Percentiles rank a stretch among this genome's conserved stretches.
Evolutionary conservation across 495 filamentous ascomycete genomes (phyloP).

Genomic region (Penicillium malachiteum): DNA sequence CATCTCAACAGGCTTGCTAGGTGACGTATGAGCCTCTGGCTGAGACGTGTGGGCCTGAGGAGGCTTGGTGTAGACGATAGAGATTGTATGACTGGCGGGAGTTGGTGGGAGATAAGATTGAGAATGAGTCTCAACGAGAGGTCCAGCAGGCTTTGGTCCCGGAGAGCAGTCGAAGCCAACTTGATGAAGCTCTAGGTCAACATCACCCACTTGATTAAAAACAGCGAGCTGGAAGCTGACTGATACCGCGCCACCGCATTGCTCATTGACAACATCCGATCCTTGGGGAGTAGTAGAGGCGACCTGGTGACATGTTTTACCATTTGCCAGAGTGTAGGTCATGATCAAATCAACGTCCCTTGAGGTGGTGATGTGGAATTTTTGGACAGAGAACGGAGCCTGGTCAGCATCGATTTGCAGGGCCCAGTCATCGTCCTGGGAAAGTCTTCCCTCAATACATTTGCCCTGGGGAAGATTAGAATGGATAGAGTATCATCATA

Average conservation of each 20-base stretch:
- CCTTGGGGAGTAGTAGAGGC: constrained; percentile 60
- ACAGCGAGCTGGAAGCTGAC: constrained; percentile 72
- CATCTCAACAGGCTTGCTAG: constrained; percentile 14
- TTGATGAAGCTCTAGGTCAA: constrained; percentile 69
- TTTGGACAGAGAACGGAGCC: constrained; percentile 69
- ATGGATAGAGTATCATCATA: not conserved
- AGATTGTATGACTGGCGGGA: not conserved
- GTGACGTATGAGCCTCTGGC: not conserved
- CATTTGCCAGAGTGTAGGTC: constrained; percentile 79
- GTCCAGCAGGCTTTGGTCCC: constrained; percentile 25
- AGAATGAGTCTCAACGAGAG: not conserved
- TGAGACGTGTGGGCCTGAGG: too few species aligned
- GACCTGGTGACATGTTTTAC: constrained; percentile 74
- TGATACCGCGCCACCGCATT: constrained; percentile 84
- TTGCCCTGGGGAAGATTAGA: constrained; percentile 42
- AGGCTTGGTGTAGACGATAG: too few species aligned
- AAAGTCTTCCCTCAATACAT: constrained; percentile 63
- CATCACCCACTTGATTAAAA: constrained; percentile 51
- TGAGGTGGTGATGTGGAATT: constrained; percentile 69
- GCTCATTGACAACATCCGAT: constrained; percentile 69
- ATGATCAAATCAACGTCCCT: constrained; percentile 74
- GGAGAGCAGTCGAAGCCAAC: constrained; percentile 78
- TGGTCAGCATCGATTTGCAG: constrained; percentile 49
- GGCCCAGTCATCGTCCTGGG: constrained; percentile 36
- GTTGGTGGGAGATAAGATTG: constrained; percentile 7